phyloP scores from a whole-genome alignment of 257 asterid species.

The Scutellaria barbata region DNA sequence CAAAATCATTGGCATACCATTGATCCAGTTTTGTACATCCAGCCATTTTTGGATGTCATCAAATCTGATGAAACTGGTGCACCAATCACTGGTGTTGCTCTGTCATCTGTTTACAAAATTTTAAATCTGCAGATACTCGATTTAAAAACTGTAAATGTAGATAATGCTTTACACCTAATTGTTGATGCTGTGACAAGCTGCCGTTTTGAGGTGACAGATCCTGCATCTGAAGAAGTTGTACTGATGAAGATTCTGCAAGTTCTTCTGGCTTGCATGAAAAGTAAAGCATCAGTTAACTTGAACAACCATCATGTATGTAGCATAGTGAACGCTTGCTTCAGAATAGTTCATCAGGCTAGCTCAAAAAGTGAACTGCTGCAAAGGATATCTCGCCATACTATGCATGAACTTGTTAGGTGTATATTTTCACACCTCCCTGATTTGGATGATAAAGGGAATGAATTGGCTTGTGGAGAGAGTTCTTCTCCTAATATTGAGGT shows the following conservation, averaged over 20 bases:
- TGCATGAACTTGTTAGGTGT: conserved; percentile 91
- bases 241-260: conserved; percentile 96
- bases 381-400: conserved; percentile 89
- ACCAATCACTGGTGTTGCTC: conserved; percentile 94
- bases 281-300: conserved; percentile 70
- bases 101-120: conserved; percentile 87
- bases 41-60: conserved; percentile 89
- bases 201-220: conserved; percentile 98
- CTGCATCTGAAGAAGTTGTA: conserved; percentile 97
- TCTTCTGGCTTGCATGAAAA: conserved; percentile 97
- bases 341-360: conserved; percentile 94
- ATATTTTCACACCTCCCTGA: conserved; percentile 78
- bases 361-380: conserved; percentile 87
- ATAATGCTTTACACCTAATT: conserved; percentile 74
- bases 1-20: conserved; percentile 71
- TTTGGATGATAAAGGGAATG: conserved; percentile 41
- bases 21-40: conserved; percentile 79
- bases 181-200: conserved; percentile 98
- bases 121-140: conserved; percentile 79
- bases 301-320: conserved; percentile 90
- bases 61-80: conserved; percentile 98
- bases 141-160: conserved; percentile 67
- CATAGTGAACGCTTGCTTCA: conserved; percentile 86
- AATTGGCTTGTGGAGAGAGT: conserved; percentile 42
- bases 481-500: conserved; percentile 56